Base-by-base conservation (phyloP, 768 basidiomycete species). In the Pleurotus eryngii region DNA sequence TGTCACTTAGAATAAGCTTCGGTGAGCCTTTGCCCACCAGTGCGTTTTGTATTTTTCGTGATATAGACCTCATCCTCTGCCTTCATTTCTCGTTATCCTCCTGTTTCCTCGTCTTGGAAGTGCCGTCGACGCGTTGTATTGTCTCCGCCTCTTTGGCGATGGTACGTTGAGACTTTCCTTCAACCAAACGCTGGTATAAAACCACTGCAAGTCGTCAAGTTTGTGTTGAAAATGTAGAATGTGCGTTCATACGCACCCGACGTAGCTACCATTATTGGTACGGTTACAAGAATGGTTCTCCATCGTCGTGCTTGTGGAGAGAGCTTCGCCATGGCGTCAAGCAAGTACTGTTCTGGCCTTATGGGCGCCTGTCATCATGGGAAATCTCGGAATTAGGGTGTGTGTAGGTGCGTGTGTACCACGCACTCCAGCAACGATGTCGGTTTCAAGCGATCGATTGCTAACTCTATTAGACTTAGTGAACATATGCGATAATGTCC, bases 401-500 rank as follows among this genome's bases (percentile, higher is more conserved):
- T 3, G 38, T 39, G 18, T 24, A 24, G 24, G 24, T 26, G 24
- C 24, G 24, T 26, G 24, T 26, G 15, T 39, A 22, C 14, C 27
- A 20, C 14, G 11, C 37, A 8, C 35, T 38, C 39, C 8, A 3
- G 14, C 18, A 38, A 35, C 49, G 17, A 59, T 57, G 42, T 17
- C 42, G 6, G 20, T 45, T n/a, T 22, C 42, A 45, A 14, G 42
- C 42, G 15, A 45, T 17, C 42, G 20, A n/a, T 45, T 14, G 39
- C 51, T 40, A 24, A 40, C 80, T 17, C 85, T 86, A 63, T 77
- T 93, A 22, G 79, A 87, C 22, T 66, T 94, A 57, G 71, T 94
- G 59, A 74, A 84, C 50, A 66, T 72, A 42, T 92, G 89, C 77
- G 84, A 94, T 70, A 95, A 94, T 69, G 84, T 83, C 55, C 77